A percentile compares a stretch with the other conserved stretches of the same genome.
Evolutionary conservation across 202 grass and related monocot genomes (phyloP).

Genomic region (Sporobolus alterniflorus): DNA sequence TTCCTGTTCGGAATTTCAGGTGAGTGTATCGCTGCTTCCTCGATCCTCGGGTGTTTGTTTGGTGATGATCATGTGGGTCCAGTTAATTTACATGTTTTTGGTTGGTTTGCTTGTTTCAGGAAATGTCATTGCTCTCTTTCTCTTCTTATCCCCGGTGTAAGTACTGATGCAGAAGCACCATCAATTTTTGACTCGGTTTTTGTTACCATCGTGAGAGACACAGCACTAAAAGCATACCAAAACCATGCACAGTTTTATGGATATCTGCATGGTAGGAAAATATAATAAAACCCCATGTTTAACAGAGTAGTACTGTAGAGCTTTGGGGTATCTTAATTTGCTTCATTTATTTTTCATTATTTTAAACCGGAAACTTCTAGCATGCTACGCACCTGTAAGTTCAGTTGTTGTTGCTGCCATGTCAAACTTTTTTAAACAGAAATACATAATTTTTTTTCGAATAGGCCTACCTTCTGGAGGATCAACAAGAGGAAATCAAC

Average conservation of each 20-base stretch:
- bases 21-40: conserved; percentile 20
- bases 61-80: background rate
- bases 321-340: no score
- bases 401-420: background rate
- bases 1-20: conserved; percentile 57
- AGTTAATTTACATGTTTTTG: conserved; percentile 8
- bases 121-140: conserved; percentile 80
- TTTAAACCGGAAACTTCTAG: conserved; percentile 13
- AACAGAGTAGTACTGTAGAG: no score
- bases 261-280: background rate
- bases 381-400: conserved; percentile 1
- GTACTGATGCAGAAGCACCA: background rate
- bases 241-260: background rate
- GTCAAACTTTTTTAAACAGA: background rate
- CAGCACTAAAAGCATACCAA: background rate
- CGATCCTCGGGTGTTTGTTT: background rate
- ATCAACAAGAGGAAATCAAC: conserved; percentile 72
- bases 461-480: conserved; percentile 89
- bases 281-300: background rate
- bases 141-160: conserved; percentile 88
- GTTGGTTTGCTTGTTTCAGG: conserved; percentile 42
- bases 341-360: background rate
- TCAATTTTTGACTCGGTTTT: background rate
- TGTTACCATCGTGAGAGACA: background rate
- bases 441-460: background rate